Percentiles rank a stretch among this genome's conserved stretches.
phyloP scores from a whole-genome alignment of 2,329 filamentous ascomycete species.

The Fusarium penzigii region DNA sequence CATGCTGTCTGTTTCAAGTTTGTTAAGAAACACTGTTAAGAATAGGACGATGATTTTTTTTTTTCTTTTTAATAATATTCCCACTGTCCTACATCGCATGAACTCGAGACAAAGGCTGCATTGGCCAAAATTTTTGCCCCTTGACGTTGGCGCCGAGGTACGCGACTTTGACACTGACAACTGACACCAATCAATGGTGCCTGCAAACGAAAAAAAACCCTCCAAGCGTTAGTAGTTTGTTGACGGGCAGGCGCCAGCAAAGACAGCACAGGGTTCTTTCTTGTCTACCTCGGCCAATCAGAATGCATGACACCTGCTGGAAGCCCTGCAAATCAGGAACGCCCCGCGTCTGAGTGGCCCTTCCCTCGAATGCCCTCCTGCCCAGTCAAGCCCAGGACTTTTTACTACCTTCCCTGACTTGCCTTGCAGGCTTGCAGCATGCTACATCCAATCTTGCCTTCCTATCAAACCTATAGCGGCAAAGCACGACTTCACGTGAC shows the following conservation, averaged over 20 bases:
- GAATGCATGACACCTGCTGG: constrained; percentile 4
- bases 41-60: background rate
- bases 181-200: background rate
- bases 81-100: too few relatives aligned
- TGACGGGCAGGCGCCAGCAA: constrained; percentile 16
- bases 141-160: background rate
- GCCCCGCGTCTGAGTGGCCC: constrained; percentile 37
- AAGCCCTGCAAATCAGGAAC: constrained; percentile 39
- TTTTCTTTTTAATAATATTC: background rate
- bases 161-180: background rate
- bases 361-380: constrained; percentile 3
- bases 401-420: background rate
- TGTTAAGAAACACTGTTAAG: background rate
- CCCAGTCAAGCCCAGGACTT: background rate
- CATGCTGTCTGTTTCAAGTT: background rate
- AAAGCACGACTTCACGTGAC: background rate
- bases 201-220: background rate
- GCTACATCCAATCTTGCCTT: too few relatives aligned
- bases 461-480: too few relatives aligned
- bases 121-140: background rate
- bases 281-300: constrained; percentile 15
- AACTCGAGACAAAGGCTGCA: background rate
- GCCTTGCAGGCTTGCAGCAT: background rate
- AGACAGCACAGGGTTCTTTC: constrained; percentile 26
- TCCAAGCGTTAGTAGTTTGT: background rate